Percentiles rank a stretch among this genome's conserved stretches.
Conservation (phyloP, 148 eudicot genomes). For the Diospyros lotus region DNA sequence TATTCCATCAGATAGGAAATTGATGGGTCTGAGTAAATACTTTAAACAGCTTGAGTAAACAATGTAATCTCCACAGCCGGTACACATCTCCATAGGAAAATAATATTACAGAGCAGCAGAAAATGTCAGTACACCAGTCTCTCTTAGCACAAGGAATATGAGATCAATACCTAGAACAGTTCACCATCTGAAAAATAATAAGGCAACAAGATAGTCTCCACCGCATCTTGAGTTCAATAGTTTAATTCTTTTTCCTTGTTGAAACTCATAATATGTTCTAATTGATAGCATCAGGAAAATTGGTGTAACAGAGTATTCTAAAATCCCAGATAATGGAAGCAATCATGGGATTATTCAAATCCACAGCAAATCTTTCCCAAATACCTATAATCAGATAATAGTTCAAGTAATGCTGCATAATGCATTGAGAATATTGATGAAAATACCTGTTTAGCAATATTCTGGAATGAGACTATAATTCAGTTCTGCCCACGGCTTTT, state of each 20-base stretch:
- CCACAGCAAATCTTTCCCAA: background rate
- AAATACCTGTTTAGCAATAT: constrained; percentile 9
- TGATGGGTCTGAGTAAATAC: background rate
- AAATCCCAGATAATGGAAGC: background rate
- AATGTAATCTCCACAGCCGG: background rate
- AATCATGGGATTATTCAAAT: background rate
- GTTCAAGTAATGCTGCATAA: background rate
- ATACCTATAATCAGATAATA: background rate
- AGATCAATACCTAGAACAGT: background rate
- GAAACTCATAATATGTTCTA: background rate
- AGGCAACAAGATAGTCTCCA: background rate
- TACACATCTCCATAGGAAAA: background rate
- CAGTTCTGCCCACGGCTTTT: constrained; percentile 70
- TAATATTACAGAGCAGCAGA: background rate
- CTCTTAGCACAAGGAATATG: background rate
- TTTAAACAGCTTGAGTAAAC: background rate
- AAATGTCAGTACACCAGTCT: background rate
- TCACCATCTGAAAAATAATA: background rate
- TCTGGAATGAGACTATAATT: constrained; percentile 10
- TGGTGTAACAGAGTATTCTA: background rate
- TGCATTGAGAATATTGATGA: background rate
- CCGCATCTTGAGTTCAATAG: background rate
- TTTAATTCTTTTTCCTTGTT: background rate
- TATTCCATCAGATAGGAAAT: background rate
- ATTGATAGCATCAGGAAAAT: background rate